Evolutionary conservation across 2,329 filamentous ascomycete species (phyloP), one percentile per base, ranked within the genome.

Genomic region (Neofusicoccum sp.): DNA sequence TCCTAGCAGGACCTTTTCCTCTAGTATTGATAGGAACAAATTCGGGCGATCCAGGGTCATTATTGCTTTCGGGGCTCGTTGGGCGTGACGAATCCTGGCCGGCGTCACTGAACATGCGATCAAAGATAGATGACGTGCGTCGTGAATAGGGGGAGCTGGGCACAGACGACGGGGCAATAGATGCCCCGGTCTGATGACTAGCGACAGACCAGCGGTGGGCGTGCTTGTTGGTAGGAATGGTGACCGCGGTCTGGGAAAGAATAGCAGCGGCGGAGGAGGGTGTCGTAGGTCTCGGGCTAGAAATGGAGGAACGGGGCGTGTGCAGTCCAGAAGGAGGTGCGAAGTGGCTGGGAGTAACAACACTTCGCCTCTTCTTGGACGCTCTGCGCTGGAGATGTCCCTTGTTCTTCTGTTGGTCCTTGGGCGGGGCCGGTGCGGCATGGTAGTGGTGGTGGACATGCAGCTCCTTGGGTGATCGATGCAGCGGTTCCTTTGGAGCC

Each of bases 381-480:
- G 87, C 87, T 67, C 85, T 85, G 67, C 85, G 85, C 61, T 80
- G 74, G 3, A 77, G 88, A 12, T 50, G 36, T n/a, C 36, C 39
- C 47, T n/a, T 54, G 8, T 14, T 4, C 29, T 45, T 62, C 12
- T 11, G 33, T 71, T 87, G 80, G 9, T 89, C 61, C 44, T 52
- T 59, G 36, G 61, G 11, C 31, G 61, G 12, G 22, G 36, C 11
- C n/a, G 45, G 41, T 7, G 44, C 45, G 34, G 45, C 85, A 68
- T 97, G 93, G 72, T 97, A 97, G 73, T 98, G 94, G 71, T 98
- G 93, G 71, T 98, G 94, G 49, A 98, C 91, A 70, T 97, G 94
- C 12, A 97, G 80, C 70, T 95, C 91, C 60, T 74, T 73, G 44
- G 69, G 62, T 4, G 22, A 22, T 22, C 67, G 29, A 39, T 43